A percentile compares a stretch with the other conserved stretches of the same genome.
Evolutionary conservation across 2,329 filamentous ascomycete genomes (phyloP).

Genomic region (Cladosporium sphaerospermum): DNA sequence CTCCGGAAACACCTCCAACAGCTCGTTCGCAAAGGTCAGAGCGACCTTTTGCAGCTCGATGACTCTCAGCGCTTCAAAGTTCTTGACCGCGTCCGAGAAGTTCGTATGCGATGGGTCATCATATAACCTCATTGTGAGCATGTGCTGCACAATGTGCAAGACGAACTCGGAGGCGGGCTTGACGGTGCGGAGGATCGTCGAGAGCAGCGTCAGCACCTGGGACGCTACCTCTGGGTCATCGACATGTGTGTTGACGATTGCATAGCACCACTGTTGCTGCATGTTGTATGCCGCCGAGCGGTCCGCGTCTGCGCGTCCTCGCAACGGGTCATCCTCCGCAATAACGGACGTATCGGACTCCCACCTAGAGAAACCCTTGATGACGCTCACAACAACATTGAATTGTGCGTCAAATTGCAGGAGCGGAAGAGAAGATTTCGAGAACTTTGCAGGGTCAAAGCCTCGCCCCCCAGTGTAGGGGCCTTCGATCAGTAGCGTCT

Average conservation of each 20-base stretch:
- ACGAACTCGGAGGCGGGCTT: conserved; percentile 53
- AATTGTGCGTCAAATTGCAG: conserved; percentile 83
- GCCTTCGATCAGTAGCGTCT: conserved; percentile 61
- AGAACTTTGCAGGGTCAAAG: conserved; percentile 50
- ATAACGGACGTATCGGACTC: conserved; percentile 38
- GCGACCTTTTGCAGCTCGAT: conserved; percentile 84
- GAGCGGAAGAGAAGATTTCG: conserved; percentile 64
- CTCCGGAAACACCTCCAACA: conserved; percentile 77
- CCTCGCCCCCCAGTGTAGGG: conserved; percentile 65
- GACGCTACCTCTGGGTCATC: conserved; percentile 42
- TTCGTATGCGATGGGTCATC: conserved; percentile 63
- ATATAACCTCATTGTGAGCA: conserved; percentile 74
- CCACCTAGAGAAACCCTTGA: conserved; percentile 88
- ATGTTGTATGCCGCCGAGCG: conserved; percentile 44
- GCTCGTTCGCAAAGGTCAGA: conserved; percentile 83
- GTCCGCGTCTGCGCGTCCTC: conserved; percentile 51
- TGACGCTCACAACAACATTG: conserved; percentile 77
- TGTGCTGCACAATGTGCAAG: conserved; percentile 83
- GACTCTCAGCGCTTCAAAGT: conserved; percentile 77
- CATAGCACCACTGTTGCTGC: conserved; percentile 61
- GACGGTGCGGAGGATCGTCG: conserved; percentile 25
- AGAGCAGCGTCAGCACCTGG: conserved; percentile 25
- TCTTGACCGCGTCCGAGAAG: conserved; percentile 85
- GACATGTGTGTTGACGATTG: conserved; percentile 63
- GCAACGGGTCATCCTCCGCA: conserved; percentile 40